These are phyloP conservation scores for Dunaliella sp. DNA, from an alignment of 139 green algal genomes.

Conservation along the genomic window DNA sequence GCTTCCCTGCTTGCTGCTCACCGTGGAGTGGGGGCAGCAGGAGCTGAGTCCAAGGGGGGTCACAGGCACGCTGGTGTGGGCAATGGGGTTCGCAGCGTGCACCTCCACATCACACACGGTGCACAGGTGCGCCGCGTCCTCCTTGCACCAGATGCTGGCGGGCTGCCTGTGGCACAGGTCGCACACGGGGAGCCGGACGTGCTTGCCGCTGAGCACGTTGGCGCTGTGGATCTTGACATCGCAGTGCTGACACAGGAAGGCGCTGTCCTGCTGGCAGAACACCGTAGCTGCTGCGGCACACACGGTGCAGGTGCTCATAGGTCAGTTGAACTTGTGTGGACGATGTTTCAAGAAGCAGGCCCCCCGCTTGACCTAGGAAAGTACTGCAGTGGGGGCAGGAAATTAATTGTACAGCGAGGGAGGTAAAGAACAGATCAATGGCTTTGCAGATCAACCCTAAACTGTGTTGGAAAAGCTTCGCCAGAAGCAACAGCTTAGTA, in stretches of 20 bases:
- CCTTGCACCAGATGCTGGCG: slow-evolving; percentile 29
- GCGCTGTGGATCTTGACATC: slow-evolving; percentile 40
- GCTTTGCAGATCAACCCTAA: too few relatives aligned
- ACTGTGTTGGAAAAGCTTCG: too few relatives aligned
- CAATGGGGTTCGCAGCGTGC: background rate
- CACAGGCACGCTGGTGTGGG: background rate
- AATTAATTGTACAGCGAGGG: too few relatives aligned
- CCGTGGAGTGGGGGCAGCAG: too few relatives aligned
- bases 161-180: slow-evolving; percentile 18
- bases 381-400: too few relatives aligned
- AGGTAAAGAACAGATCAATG: too few relatives aligned
- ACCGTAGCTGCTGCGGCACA: slow-evolving; percentile 31
- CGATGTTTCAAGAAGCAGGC: too few relatives aligned
- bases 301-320: slow-evolving; percentile 24
- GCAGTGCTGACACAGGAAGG: slow-evolving; percentile 44
- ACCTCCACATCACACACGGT: slow-evolving; percentile 19
- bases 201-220: slow-evolving; percentile 38
- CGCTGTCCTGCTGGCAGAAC: slow-evolving; percentile 45
- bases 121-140: slow-evolving; percentile 39
- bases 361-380: too few relatives aligned
- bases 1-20: too few relatives aligned
- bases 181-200: slow-evolving; percentile 25
- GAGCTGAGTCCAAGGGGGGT: too few relatives aligned
- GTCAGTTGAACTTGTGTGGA: background rate
- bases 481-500: too few relatives aligned